Base-by-base conservation (phyloP, 768 basidiomycete genomes). In the Gloeopeniophorella convolvens region DNA sequence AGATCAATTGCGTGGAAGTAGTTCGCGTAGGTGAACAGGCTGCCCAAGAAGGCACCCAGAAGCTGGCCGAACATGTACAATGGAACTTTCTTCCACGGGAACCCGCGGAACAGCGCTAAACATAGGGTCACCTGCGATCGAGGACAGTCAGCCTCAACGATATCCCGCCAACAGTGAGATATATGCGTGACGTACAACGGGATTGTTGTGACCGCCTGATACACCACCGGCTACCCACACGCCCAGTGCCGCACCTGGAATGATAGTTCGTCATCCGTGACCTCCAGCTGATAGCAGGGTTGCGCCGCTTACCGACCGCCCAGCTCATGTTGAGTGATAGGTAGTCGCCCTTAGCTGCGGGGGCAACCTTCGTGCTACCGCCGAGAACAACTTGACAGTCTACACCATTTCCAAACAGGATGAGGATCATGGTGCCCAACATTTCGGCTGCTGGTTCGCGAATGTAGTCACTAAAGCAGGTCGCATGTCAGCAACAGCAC, bases 31-130 rank as follows among this genome's bases (percentile, higher is more conserved):
- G 79, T 63, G 39, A 80, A 61, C 3, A 73, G 76, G 20, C 75
- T 75, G n/a, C 81, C 84, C 40, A 76, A 71, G 20, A 82, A 55
- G 1, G 66, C 82, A 26, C 83, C 84, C 45, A 85, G 60, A 15
- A 82, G 46, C 62, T 86, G 84, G 0, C 80, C 74, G 42, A 78
- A 60, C 39, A 84, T 76, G 61, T 80, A 88, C 16, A 57, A 71
- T 0, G 88, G 88, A 0, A 88, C 88, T 62, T 90, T 89, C 57
- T 73, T 75, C 82, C 84, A 84, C 1, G 88, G 84, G 65, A 91
- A 89, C 34, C 74, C 73, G 55, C 87, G 79, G 65, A 80, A 79
- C 2, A 77, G 70, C 3, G 83, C 84, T 31, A 89, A 59, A 9
- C 79, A 73, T 37, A 90, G 65, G n/a, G 88, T 90, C 30, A 89